Evolutionary conservation across 2,329 filamentous ascomycete genomes (phyloP).

Genomic region (Diaporthe caulivora): DNA sequence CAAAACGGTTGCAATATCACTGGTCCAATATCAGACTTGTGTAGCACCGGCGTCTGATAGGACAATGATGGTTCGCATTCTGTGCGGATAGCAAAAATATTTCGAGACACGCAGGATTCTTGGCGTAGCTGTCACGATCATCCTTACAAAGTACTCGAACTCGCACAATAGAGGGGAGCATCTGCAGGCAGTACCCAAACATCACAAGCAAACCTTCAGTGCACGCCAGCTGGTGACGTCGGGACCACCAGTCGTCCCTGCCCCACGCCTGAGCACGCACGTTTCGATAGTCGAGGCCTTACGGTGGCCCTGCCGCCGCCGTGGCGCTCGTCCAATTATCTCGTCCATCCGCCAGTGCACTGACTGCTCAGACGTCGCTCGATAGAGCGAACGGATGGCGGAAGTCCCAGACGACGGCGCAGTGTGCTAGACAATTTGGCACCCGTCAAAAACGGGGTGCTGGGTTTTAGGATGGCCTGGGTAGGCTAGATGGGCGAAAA

Average conservation of each 20-base stretch:
- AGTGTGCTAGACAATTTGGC: conserved; percentile 18
- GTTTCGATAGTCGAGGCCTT: conserved; percentile 9
- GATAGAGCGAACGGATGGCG: conserved; percentile 7
- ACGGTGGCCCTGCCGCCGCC: not conserved
- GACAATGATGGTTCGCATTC: conserved; percentile 15
- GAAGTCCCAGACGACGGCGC: conserved; percentile 15
- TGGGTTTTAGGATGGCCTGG: conserved; percentile 24
- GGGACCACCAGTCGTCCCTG: not conserved
- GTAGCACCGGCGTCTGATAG: conserved; percentile 8
- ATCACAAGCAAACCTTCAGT: conserved; percentile 17
- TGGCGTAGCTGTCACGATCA: conserved; percentile 11
- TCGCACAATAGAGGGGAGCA: not conserved
- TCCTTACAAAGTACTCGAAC: conserved; percentile 1
- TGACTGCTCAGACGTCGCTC: conserved; percentile 6
- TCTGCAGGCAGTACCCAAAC: not conserved
- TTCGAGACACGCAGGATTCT: conserved; percentile 10
- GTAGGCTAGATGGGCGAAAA: not conserved
- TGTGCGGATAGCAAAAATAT: not conserved
- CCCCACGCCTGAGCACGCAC: conserved; percentile 12
- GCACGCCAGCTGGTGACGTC: conserved; percentile 1
- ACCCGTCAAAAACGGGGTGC: conserved; percentile 28
- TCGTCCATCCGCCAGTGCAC: not conserved
- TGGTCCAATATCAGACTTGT: not conserved
- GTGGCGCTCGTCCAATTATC: conserved; percentile 10
- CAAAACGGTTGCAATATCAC: conserved; percentile 22